Evolutionary conservation across 2,329 filamentous ascomycete species (phyloP).

Genomic region (Sordariomycetes sp.): DNA sequence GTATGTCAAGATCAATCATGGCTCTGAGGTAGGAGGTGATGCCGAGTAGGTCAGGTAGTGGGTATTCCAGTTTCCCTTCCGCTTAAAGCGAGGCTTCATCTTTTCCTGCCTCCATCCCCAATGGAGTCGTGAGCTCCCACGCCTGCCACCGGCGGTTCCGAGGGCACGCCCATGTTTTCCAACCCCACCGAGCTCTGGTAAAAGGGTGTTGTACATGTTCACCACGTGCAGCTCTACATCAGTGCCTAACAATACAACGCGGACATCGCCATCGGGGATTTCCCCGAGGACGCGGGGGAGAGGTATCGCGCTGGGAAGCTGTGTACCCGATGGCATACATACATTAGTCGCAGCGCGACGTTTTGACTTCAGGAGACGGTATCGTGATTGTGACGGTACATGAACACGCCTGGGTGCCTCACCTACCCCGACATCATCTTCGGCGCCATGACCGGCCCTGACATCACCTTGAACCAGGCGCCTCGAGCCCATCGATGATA

Average conservation of each 20-base stretch:
- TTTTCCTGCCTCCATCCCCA: too few species aligned
- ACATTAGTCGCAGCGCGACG: conserved; percentile 64
- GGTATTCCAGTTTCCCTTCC: too few species aligned
- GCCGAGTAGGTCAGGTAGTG: too few species aligned
- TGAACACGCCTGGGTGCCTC: conserved; percentile 72
- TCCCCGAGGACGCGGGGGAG: conserved; percentile 41
- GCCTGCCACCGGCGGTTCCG: conserved; percentile 71
- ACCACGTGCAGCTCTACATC: conserved; percentile 48
- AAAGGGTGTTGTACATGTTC: conserved; percentile 52
- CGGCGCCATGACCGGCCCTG: conserved; percentile 68
- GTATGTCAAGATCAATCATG: too few species aligned
- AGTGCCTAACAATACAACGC: conserved; percentile 28
- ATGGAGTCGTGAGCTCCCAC: conserved; percentile 54
- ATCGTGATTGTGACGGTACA: conserved; percentile 72
- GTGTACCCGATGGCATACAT: conserved; percentile 62
- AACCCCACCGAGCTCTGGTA: conserved; percentile 54
- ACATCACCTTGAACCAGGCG: conserved; percentile 77
- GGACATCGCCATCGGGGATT: conserved; percentile 55
- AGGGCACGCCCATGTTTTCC: conserved; percentile 73
- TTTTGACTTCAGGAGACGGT: conserved; percentile 76
- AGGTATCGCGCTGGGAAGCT: conserved; percentile 21
- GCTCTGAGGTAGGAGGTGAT: too few species aligned
- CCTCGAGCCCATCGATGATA: conserved; percentile 66
- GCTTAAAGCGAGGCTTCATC: too few species aligned
- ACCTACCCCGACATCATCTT: conserved; percentile 84